Base-by-base conservation (phyloP, 2,329 filamentous ascomycete genomes). In the Huntiella moniliformis region DNA sequence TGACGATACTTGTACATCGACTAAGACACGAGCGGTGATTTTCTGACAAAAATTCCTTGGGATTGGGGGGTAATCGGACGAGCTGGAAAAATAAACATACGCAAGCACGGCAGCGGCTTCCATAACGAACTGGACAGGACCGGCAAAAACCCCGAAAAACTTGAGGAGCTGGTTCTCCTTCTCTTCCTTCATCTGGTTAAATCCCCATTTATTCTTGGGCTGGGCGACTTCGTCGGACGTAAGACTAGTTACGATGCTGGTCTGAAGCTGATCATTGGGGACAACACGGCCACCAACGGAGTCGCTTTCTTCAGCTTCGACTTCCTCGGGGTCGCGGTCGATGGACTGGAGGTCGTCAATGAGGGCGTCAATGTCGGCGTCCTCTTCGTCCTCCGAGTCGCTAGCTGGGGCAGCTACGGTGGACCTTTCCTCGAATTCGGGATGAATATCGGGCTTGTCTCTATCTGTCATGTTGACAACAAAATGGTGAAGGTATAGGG, bases 41-140 rank as follows among this genome's bases (percentile, higher is more conserved):
- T 13, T 33, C 12, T 3, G 31, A 5, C 15, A 22, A 17, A 33
- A 34, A 33, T 43, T 16, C n/a, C 11, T 15, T 22, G 5, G 1
- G 8, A 28, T 28, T 28, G 7, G 2, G 3, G 10, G 15, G 39
- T 4, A n/a, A 17, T 3, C 13, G 33, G 5, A 18, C 5, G 13
- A 57, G 91, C 82, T 82, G 63, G 82, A 64, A 36, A 92, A 74
- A 3, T 28, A 1, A 75, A 82, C 82, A 51, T 80, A 82, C 59
- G 84, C 84, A 49, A 92, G 71, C 57, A 87, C 68, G 54, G 81
- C 81, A 51, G 83, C 82, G 62, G 75, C 77, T 88, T 82, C 85
- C 92, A 93, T 93, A 60, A 93, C 85, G 63, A 88, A 88, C 61
- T 92, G 85, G 54, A 93, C 88, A 17, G 85, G 86, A 53, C 85